These are phyloP conservation scores for Xylaria sp. DNA, from an alignment of 2,329 filamentous ascomycete genomes.

Conservation along the genomic window DNA sequence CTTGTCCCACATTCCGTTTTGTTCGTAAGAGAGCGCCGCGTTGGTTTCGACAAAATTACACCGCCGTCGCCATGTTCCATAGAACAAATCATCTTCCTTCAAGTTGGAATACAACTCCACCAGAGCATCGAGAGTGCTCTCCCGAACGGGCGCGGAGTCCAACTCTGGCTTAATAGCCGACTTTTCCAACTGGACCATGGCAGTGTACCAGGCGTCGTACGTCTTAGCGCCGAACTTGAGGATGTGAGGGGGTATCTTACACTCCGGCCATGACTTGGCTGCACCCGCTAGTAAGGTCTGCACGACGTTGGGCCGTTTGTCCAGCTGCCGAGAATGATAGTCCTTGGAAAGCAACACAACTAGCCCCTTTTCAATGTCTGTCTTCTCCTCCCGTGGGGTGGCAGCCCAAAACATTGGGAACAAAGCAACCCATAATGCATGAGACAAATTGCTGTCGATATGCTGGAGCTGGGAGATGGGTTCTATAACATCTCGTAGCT, in stretches of 20 bases:
- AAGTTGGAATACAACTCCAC: slow-evolving; percentile 85
- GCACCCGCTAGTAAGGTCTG: slow-evolving; percentile 86
- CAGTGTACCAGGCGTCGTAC: slow-evolving; percentile 97
- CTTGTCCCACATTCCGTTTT: slow-evolving; percentile 99
- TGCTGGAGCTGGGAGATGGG: slow-evolving; percentile 91
- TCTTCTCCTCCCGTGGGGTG: slow-evolving; percentile 77
- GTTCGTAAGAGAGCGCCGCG: slow-evolving; percentile 92
- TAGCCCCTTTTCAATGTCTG: slow-evolving; percentile 84
- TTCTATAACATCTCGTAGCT: slow-evolving; percentile 81
- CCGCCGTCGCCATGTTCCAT: slow-evolving; percentile 90
- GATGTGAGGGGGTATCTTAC: slow-evolving; percentile 91
- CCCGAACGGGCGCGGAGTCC: slow-evolving; percentile 76
- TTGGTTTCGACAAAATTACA: slow-evolving; percentile 98
- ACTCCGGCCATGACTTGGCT: slow-evolving; percentile 75
- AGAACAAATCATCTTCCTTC: slow-evolving; percentile 95
- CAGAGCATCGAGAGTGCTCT: slow-evolving; percentile 94
- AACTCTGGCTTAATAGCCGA: slow-evolving; percentile 77
- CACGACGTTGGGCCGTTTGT: slow-evolving; percentile 91
- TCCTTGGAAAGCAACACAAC: slow-evolving; percentile 90
- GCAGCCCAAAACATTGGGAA: slow-evolving; percentile 95
- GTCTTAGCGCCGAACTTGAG: slow-evolving; percentile 92
- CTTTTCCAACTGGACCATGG: slow-evolving; percentile 83
- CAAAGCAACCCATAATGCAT: slow-evolving; percentile 83
- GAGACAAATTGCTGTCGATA: slow-evolving; percentile 71
- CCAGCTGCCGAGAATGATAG: slow-evolving; percentile 89